A percentile compares a stretch with the other conserved stretches of the same genome.
Conservation (phyloP, 108 stramenopile species). For the Phaeodactylum tricornutum region DNA sequence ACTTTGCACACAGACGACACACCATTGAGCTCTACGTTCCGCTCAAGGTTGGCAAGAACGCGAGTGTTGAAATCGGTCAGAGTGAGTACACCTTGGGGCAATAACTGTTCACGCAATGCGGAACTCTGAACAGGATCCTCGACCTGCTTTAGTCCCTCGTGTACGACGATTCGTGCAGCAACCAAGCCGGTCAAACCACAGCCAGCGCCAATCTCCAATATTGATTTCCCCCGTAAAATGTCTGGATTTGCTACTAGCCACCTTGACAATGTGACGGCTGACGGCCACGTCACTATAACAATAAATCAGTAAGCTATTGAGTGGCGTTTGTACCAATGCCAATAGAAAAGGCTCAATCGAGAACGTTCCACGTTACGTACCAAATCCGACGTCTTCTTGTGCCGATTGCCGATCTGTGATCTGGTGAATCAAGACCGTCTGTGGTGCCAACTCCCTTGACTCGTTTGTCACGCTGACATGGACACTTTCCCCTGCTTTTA, state of each 20-base stretch:
- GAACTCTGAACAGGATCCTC: no score
- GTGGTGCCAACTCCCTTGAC: neutral
- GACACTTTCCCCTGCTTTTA: conserved; percentile 1
- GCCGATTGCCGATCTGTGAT: conserved; percentile 58
- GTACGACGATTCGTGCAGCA: conserved; percentile 27
- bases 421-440: conserved; percentile 53
- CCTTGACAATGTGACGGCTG: conserved; percentile 60
- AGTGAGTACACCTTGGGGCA: conserved; percentile 21
- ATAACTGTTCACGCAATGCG: no score
- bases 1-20: conserved; percentile 15
- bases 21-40: conserved; percentile 51
- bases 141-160: neutral
- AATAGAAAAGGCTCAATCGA: neutral
- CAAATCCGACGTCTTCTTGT: conserved; percentile 77
- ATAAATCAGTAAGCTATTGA: neutral
- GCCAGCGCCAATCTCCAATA: conserved; percentile 66
- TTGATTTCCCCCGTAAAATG: conserved; percentile 5
- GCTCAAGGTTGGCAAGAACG: conserved; percentile 57
- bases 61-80: conserved; percentile 66
- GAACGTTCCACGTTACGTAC: neutral
- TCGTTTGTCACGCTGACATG: neutral
- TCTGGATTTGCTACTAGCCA: conserved; percentile 48
- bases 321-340: neutral
- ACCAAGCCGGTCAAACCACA: conserved; percentile 68
- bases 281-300: conserved; percentile 67